phyloP scores from a whole-genome alignment of 352 stramenopile species.

The Phytophthora sansomeana region DNA sequence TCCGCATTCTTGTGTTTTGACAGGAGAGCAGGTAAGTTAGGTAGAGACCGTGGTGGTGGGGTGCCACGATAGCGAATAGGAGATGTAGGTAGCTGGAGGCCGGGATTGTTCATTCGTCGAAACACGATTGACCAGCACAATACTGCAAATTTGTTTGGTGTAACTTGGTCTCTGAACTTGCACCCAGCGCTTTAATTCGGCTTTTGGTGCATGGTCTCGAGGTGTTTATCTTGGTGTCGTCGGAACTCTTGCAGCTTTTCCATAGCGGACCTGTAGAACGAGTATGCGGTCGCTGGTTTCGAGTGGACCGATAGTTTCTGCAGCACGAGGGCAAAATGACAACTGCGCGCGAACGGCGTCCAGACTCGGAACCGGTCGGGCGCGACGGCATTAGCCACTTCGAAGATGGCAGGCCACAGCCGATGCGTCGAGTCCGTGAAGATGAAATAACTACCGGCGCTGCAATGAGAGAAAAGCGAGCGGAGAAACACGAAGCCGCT shows the following conservation, averaged over 20 bases:
- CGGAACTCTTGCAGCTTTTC: conserved; percentile 58
- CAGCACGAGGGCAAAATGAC: conserved; percentile 72
- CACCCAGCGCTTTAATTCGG: not conserved
- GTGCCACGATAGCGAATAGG: conserved; percentile 19
- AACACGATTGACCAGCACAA: not conserved
- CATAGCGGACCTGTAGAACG: conserved; percentile 55
- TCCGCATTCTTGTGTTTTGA: conserved; percentile 18
- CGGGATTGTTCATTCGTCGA: conserved; percentile 16
- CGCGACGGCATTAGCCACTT: conserved; percentile 42
- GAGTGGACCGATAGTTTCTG: conserved; percentile 52
- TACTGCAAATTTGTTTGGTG: too few species aligned
- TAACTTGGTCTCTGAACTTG: too few species aligned
- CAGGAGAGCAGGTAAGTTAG: conserved; percentile 36
- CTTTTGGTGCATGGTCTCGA: conserved; percentile 26
- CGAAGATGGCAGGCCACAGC: conserved; percentile 67
- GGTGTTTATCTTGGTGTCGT: conserved; percentile 56
- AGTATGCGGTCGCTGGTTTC: conserved; percentile 34
- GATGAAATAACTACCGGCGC: conserved; percentile 55
- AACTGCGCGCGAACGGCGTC: conserved; percentile 62
- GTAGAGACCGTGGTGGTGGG: conserved; percentile 23
- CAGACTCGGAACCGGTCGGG: conserved; percentile 55
- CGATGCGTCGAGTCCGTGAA: conserved; percentile 81
- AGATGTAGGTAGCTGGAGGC: conserved; percentile 17
- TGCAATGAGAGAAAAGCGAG: conserved; percentile 51
- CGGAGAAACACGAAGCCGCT: conserved; percentile 61